Base-by-base conservation (phyloP, 495 filamentous ascomycete genomes). In the Penicillium turbatum region DNA sequence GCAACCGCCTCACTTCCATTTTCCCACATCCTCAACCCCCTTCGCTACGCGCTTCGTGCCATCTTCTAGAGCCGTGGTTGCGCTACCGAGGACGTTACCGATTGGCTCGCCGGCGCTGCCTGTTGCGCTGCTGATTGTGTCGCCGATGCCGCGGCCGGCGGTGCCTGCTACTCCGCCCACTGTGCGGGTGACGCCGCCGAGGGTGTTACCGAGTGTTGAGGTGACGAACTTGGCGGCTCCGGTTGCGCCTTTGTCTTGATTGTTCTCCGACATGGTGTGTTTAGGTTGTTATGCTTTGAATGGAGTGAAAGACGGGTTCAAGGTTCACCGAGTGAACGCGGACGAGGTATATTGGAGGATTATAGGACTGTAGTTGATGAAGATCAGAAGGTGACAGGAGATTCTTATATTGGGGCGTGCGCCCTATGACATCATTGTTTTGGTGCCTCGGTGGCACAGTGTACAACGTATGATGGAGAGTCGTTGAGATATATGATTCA, bases 121-220 rank as follows among this genome's bases (percentile, higher is more conserved):
- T 1, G 83, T 83, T 0, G 80, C 81, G 40, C 79, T 77, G 15
- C 68, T 83, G 53, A 89, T 70, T 2, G 82, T 86, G 69, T 86
- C 74, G 6, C 84, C 85, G 2, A 88, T 15, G 0, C 84, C 84
- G 12, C 86, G 78, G 6, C 81, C 79, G 1, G 82, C 83, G 4
- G 85, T 85, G 36, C 86, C 86, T 1, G 86, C 77, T 1, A 90
- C 77, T 32, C 82, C 83, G 26, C 87, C 87, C 6, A 83, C 80
- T 1, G 86, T 89, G 52, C 84, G 82, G 2, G 83, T 79, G 21
- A 79, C 61, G 11, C 76, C 82, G 5, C 84, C 84, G 12, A 89
- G 79, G 1, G 83, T 82, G 63, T 82, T 82, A 40, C 85, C 86
- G 8, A 67, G 71, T 60, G 76, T 78, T 4, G 74, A 77, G 12